Percentiles rank a stretch among this genome's conserved stretches.
These are phyloP conservation scores for Arachnomyces sp. DNA, from an alignment of 2,329 filamentous ascomycete species.

Conservation along the genomic window DNA sequence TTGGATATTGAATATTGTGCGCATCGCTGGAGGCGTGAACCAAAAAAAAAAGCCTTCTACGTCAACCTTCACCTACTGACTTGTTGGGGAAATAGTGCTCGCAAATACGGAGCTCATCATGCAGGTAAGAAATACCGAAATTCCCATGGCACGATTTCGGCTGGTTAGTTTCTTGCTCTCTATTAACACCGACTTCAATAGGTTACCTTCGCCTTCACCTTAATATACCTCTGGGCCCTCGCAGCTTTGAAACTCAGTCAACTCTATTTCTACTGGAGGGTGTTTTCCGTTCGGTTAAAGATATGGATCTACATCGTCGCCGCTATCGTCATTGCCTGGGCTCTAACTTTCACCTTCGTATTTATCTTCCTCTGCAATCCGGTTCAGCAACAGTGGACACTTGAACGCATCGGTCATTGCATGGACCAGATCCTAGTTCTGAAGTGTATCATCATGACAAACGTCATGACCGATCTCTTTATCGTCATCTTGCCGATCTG, in stretches of 20 bases:
- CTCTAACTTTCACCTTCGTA: constrained; percentile 1
- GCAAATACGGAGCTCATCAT: background rate
- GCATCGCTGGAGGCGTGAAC: too few relatives aligned
- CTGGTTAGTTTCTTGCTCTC: background rate
- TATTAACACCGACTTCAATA: background rate
- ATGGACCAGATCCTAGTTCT: constrained; percentile 1
- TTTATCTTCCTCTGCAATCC: constrained; percentile 2
- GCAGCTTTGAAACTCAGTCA: constrained; percentile 5
- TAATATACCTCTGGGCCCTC: background rate
- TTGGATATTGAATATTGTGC: too few relatives aligned
- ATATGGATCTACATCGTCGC: constrained; percentile 2
- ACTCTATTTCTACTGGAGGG: constrained; percentile 3
- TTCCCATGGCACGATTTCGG: background rate
- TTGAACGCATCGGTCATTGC: background rate
- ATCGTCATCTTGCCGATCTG: constrained; percentile 1
- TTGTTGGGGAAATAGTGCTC: background rate
- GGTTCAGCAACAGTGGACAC: constrained; percentile 1
- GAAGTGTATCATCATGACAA: constrained; percentile 3
- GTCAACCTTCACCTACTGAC: background rate
- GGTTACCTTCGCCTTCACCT: constrained; percentile 1
- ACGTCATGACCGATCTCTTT: constrained; percentile 1
- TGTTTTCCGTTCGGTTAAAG: background rate
- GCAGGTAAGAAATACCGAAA: background rate
- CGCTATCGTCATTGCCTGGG: constrained; percentile 3
- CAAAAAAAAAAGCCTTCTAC: too few relatives aligned